Evolutionary conservation across 345 rosid species (phyloP).

Genomic region (Salix viminalis): DNA sequence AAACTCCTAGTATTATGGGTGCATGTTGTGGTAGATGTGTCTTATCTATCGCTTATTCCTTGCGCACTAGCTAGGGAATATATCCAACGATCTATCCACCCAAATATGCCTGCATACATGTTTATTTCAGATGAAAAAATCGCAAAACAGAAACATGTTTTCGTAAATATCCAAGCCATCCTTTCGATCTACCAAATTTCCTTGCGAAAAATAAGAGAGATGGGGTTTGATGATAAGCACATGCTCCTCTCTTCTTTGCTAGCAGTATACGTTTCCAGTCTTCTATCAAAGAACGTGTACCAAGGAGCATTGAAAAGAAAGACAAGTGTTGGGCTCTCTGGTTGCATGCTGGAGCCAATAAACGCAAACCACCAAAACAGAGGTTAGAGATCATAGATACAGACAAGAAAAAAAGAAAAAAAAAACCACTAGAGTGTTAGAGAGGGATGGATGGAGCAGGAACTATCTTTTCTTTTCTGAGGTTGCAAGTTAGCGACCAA

Average conservation of each 20-base stretch:
- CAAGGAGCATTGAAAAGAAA: background rate
- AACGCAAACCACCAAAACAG: background rate
- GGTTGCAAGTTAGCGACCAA: background rate
- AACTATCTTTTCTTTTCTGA: background rate
- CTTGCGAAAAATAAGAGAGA: background rate
- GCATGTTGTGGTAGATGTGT: background rate
- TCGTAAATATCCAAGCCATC: no score
- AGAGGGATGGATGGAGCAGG: background rate
- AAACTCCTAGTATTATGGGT: background rate
- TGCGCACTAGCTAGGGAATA: conserved; percentile 13
- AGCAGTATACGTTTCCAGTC: background rate
- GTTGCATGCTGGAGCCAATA: conserved; percentile 6
- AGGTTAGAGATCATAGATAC: background rate
- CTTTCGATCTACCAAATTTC: background rate
- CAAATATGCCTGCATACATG: background rate
- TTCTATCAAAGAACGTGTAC: background rate
- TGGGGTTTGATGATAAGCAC: conserved; percentile 26
- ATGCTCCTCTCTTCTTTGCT: conserved; percentile 4
- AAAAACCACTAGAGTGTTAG: background rate
- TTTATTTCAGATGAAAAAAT: no score
- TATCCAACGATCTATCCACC: background rate
- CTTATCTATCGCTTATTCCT: conserved; percentile 12
- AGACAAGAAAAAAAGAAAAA: background rate
- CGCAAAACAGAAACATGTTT: background rate
- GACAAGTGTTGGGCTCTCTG: conserved; percentile 19